phyloP scores from a whole-genome alignment of 2,329 filamentous ascomycete species.

The Akanthomyces dipterigenus region DNA sequence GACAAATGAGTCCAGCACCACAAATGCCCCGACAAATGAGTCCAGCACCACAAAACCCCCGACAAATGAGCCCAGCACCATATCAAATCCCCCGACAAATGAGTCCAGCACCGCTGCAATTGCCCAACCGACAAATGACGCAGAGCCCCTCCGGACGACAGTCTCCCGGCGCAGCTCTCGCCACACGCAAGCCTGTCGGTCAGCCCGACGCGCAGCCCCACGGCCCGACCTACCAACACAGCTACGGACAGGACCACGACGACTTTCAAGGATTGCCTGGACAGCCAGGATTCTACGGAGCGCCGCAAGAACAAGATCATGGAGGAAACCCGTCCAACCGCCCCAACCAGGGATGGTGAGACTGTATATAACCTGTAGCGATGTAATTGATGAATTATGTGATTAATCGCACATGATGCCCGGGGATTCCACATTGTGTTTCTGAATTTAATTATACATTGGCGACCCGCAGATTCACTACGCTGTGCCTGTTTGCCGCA shows the following conservation, averaged over 20 bases:
- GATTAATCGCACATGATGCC: too few species aligned
- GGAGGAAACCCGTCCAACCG: constrained; percentile 29
- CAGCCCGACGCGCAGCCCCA: background rate
- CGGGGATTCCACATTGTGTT: too few species aligned
- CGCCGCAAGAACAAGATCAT: constrained; percentile 39
- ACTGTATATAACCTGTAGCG: background rate
- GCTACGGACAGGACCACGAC: background rate
- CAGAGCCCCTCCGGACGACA: constrained; percentile 13
- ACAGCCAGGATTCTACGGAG: constrained; percentile 2
- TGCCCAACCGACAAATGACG: background rate
- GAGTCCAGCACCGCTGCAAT: constrained; percentile 10
- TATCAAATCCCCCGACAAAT: background rate
- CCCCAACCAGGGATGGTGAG: constrained; percentile 32
- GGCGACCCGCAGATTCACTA: too few species aligned
- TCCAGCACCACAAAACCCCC: too few species aligned
- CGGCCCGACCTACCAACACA: background rate
- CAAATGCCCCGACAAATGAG: background rate
- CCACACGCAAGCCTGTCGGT: background rate
- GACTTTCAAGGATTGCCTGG: constrained; percentile 1
- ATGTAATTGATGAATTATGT: background rate
- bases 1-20: constrained; percentile 11
- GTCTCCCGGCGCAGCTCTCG: background rate
- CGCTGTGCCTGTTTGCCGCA: too few species aligned
- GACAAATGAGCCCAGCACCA: constrained; percentile 11
- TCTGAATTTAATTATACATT: too few species aligned